Evolutionary conservation across 306 rosid species (phyloP).

Genomic region (Glycine soja): DNA sequence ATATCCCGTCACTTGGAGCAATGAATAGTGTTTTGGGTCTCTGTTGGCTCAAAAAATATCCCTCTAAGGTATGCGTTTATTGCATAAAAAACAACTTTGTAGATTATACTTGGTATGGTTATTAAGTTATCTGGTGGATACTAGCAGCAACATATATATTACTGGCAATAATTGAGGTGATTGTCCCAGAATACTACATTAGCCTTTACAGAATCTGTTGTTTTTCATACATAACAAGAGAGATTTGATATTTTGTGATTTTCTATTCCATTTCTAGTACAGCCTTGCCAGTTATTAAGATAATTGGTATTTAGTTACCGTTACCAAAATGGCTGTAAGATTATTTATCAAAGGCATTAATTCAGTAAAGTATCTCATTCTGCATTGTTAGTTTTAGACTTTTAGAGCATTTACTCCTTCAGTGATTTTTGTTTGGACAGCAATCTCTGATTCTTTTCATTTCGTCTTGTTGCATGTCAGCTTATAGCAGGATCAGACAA

Average conservation of each 20-base stretch:
- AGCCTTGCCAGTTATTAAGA: conserved; percentile 20
- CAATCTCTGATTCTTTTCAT: conserved; percentile 45
- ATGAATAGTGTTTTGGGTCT: conserved; percentile 88
- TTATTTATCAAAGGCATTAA: conserved; percentile 16
- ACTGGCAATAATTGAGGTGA: conserved; percentile 23
- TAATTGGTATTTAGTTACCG: conserved; percentile 34
- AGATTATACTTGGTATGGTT: conserved; percentile 18
- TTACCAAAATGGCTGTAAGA: conserved; percentile 17
- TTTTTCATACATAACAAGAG: conserved; percentile 31
- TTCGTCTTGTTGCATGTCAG: conserved; percentile 57
- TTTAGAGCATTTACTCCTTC: conserved; percentile 27
- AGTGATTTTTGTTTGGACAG: conserved; percentile 31
- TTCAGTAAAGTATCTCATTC: conserved; percentile 29
- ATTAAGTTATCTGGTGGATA: conserved; percentile 21
- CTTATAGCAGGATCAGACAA: conserved; percentile 94
- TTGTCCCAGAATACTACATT: conserved; percentile 27
- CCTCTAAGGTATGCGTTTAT: conserved; percentile 71
- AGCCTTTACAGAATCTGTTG: conserved; percentile 17
- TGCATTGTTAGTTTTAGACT: conserved; percentile 30
- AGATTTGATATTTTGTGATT: conserved; percentile 30
- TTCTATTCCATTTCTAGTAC: conserved; percentile 27
- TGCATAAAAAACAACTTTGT: conserved; percentile 25
- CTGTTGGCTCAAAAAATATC: conserved; percentile 87
- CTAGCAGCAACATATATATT: background rate
- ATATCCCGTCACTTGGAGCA: conserved; percentile 80